phyloP scores from a whole-genome alignment of 805 yeast species.

The Myxozyma monticola region DNA sequence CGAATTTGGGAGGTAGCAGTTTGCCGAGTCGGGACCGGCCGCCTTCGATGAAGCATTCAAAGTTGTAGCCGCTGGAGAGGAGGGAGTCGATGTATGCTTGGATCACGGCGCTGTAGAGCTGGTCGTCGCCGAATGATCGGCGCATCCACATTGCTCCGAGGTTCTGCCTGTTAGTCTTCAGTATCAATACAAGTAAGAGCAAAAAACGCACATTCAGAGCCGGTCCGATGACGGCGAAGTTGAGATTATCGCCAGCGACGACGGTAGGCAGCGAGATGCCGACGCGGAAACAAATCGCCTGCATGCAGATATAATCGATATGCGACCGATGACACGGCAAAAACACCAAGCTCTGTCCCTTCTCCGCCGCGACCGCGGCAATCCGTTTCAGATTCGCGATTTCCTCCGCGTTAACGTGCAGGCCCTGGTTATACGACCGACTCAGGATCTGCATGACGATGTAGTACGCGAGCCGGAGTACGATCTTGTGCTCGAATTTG shows the following conservation, averaged over 20 bases:
- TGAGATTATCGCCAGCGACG: conserved; percentile 66
- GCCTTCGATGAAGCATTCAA: conserved; percentile 68
- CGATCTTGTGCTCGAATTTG: conserved; percentile 36
- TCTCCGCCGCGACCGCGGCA: conserved; percentile 39
- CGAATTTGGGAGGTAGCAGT: conserved; percentile 60
- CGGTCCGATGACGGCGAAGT: conserved; percentile 56
- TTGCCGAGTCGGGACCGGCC: conserved; percentile 68
- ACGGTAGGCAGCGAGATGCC: conserved; percentile 57
- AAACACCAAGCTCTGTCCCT: conserved; percentile 44
- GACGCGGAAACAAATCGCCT: conserved; percentile 53
- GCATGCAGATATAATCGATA: conserved; percentile 59
- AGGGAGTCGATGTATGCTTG: conserved; percentile 51
- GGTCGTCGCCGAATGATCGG: conserved; percentile 48
- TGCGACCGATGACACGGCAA: conserved; percentile 66
- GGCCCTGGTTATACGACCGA: conserved; percentile 46
- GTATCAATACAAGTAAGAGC: conserved; percentile 9
- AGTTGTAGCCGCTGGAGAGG: conserved; percentile 49
- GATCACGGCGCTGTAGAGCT: conserved; percentile 47
- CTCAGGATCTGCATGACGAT: conserved; percentile 42
- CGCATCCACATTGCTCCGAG: conserved; percentile 61
- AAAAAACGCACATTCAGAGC: conserved; percentile 43
- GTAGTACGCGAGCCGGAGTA: conserved; percentile 40
- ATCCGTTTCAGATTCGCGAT: conserved; percentile 38
- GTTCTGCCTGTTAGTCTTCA: conserved; percentile 17
- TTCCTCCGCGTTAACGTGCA: conserved; percentile 42